phyloP scores from a whole-genome alignment of 116 monocot species.

The Papilionanthe hybrid region DNA sequence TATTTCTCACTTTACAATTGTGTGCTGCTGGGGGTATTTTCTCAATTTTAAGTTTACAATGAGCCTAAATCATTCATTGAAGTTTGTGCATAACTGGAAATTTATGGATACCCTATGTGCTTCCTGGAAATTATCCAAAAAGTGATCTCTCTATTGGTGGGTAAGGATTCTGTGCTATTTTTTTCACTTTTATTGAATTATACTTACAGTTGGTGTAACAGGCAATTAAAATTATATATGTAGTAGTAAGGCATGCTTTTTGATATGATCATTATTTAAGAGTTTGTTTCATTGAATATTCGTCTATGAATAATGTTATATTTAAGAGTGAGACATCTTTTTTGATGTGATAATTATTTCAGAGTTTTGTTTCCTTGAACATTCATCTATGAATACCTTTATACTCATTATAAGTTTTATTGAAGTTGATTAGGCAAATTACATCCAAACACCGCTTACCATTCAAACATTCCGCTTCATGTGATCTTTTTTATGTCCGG shows the following conservation, averaged over 20 bases:
- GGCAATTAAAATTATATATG: neutral
- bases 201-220: neutral
- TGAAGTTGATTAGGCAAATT: neutral
- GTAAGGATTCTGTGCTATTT: neutral
- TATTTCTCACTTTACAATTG: conserved; percentile 72
- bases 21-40: conserved; percentile 49
- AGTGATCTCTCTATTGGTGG: neutral
- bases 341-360: neutral
- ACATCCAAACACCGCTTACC: neutral
- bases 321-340: neutral
- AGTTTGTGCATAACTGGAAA: neutral
- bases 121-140: neutral
- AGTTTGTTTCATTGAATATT: no score
- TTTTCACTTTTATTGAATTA: neutral
- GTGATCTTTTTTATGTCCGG: neutral
- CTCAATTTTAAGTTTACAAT: conserved; percentile 42
- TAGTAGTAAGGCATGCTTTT: neutral
- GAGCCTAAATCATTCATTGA: neutral
- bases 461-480: neutral
- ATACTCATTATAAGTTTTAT: neutral
- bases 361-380: neutral
- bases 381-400: neutral
- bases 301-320: no score
- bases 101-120: neutral
- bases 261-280: no score